Conservation (phyloP, 2,329 filamentous ascomycete genomes). For the Penicillium janthinellum region DNA sequence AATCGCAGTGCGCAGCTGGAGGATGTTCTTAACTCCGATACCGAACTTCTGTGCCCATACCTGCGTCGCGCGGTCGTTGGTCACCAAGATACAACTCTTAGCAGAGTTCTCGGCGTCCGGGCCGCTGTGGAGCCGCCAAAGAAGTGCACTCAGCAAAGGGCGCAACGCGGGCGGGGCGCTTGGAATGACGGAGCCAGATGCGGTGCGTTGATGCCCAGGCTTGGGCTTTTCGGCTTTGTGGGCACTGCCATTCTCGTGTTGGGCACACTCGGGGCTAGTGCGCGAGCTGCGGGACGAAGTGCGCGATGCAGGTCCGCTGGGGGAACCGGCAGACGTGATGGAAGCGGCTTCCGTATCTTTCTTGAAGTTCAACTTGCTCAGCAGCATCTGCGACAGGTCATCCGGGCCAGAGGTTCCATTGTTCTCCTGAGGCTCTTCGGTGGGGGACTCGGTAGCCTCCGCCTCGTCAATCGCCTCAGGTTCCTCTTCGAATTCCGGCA, state of each 20-base stretch:
- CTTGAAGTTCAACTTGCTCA: constrained; percentile 52
- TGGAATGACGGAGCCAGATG: constrained; percentile 38
- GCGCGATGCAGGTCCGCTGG: constrained; percentile 46
- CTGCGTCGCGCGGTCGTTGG: constrained; percentile 48
- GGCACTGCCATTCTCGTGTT: constrained; percentile 29
- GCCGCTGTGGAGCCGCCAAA: constrained; percentile 48
- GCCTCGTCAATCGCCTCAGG: constrained; percentile 29
- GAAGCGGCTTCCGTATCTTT: constrained; percentile 44
- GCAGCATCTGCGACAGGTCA: constrained; percentile 50
- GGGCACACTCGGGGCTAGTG: constrained; percentile 47
- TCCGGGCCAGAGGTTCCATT: constrained; percentile 30
- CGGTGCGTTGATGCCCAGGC: constrained; percentile 35
- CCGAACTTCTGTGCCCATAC: constrained; percentile 52
- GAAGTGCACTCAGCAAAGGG: constrained; percentile 47
- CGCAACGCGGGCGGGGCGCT: constrained; percentile 44
- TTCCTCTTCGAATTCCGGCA: constrained; percentile 48
- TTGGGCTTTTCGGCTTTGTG: constrained; percentile 25
- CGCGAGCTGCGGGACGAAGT: constrained; percentile 49
- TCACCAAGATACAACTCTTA: constrained; percentile 46
- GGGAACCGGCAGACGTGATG: constrained; percentile 45
- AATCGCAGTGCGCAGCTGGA: constrained; percentile 51
- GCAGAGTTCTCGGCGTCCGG: constrained; percentile 36
- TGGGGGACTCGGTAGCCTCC: constrained; percentile 20
- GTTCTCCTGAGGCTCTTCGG: constrained; percentile 27
- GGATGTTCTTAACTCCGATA: constrained; percentile 51